These are phyloP conservation scores for Isatis tinctoria DNA, from an alignment of 345 rosid species.

Conservation along the genomic window DNA sequence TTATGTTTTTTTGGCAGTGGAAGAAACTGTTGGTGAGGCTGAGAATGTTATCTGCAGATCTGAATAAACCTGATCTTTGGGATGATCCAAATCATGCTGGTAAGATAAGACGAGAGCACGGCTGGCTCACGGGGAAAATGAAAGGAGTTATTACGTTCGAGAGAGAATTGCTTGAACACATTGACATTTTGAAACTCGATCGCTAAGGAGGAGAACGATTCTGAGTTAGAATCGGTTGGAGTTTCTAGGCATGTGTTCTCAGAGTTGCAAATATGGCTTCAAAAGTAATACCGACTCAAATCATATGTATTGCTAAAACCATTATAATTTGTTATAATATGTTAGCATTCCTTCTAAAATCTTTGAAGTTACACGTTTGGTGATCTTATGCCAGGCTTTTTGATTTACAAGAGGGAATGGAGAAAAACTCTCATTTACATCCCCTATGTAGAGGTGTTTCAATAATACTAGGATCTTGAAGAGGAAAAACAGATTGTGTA, in stretches of 20 bases:
- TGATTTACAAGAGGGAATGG: too few species aligned
- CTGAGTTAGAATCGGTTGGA: conserved; percentile 94
- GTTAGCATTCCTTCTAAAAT: too few species aligned
- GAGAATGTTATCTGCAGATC: conserved; percentile 55
- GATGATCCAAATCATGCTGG: conserved; percentile 85
- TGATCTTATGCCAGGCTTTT: too few species aligned
- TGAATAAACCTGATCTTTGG: conserved; percentile 78
- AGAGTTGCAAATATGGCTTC: background rate
- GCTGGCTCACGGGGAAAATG: conserved; percentile 62
- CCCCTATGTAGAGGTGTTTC: too few species aligned
- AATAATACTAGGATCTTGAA: too few species aligned
- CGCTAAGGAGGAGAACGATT: conserved; percentile 81
- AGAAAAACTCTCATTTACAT: too few species aligned
- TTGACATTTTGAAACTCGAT: conserved; percentile 95
- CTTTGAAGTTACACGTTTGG: too few species aligned
- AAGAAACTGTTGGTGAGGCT: conserved; percentile 60
- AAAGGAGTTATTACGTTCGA: conserved; percentile 75
- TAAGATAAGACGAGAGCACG: conserved; percentile 87
- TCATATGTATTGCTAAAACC: background rate
- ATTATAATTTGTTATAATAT: background rate
- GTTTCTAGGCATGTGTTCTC: conserved; percentile 59
- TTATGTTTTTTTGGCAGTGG: conserved; percentile 58
- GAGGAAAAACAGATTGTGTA: too few species aligned
- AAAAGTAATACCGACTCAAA: background rate
- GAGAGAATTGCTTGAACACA: conserved; percentile 79